phyloP scores from a whole-genome alignment of 768 basidiomycete genomes.

The Holtermannia corniformis region DNA sequence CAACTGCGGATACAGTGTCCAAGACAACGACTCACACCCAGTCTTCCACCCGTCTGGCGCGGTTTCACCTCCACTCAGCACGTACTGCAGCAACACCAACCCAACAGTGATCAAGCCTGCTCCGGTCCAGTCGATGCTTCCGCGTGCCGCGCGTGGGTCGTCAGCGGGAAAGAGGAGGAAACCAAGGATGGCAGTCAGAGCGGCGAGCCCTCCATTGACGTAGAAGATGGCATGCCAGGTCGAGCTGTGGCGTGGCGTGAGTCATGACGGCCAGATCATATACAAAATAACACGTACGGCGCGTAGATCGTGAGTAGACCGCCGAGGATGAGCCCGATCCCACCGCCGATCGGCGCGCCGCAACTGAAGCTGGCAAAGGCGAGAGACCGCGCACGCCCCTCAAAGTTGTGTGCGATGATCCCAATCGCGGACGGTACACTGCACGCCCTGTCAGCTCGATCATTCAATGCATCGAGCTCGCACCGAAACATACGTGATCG shows the following conservation, averaged over 20 bases:
- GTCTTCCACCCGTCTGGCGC: conserved; percentile 57
- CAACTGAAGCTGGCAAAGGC: conserved; percentile 79
- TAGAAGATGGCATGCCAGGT: conserved; percentile 62
- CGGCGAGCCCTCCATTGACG: conserved; percentile 53
- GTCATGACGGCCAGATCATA: too few relatives aligned
- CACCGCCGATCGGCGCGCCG: conserved; percentile 72
- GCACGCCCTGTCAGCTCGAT: background rate
- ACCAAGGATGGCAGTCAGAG: conserved; percentile 50
- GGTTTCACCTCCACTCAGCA: conserved; percentile 58
- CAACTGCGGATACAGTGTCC: background rate
- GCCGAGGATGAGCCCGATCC: conserved; percentile 59
- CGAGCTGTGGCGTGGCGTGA: too few relatives aligned
- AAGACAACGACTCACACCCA: conserved; percentile 43
- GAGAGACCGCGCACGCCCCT: conserved; percentile 56
- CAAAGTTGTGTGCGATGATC: conserved; percentile 71
- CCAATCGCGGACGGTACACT: conserved; percentile 48
- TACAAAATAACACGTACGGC: conserved; percentile 40
- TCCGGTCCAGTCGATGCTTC: conserved; percentile 64
- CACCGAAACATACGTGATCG: conserved; percentile 49
- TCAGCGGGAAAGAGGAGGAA: conserved; percentile 58
- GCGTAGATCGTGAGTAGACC: conserved; percentile 59
- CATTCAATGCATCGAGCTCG: too few relatives aligned
- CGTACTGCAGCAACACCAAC: conserved; percentile 61
- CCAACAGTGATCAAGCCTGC: conserved; percentile 57
- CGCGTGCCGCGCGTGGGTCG: conserved; percentile 31